Evolutionary conservation across 1,284 basidiomycete genomes (phyloP).

Genomic region (Trametes pubescens): DNA sequence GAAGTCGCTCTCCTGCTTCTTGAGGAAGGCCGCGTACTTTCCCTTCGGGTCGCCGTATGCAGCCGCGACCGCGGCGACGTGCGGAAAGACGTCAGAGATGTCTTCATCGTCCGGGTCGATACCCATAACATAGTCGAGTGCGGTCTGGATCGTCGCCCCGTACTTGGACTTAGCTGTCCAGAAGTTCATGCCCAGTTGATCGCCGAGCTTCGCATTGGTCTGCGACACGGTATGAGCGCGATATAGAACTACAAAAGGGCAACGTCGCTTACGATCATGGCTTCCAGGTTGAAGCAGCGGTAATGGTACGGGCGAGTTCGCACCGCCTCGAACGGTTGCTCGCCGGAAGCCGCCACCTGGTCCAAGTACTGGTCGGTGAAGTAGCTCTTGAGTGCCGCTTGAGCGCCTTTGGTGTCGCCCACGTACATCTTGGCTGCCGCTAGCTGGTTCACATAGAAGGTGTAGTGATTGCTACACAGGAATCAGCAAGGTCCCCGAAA

Average conservation of each 20-base stretch:
- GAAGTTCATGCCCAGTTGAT: slow-evolving; percentile 57
- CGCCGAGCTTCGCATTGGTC: slow-evolving; percentile 64
- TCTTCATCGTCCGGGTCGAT: slow-evolving; percentile 55
- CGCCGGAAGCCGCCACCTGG: slow-evolving; percentile 63
- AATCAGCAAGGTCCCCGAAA: slow-evolving; percentile 1
- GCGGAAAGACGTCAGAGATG: slow-evolving; percentile 54
- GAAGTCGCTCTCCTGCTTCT: slow-evolving; percentile 52
- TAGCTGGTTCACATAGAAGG: slow-evolving; percentile 55
- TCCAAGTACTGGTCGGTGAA: slow-evolving; percentile 56
- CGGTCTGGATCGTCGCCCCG: slow-evolving; percentile 63
- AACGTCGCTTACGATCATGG: slow-evolving; percentile 58
- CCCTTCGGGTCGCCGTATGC: slow-evolving; percentile 65
- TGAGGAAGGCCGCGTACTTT: slow-evolving; percentile 57
- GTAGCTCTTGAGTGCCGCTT: slow-evolving; percentile 50
- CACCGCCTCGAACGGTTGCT: slow-evolving; percentile 67
- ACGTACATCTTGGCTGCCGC: slow-evolving; percentile 48
- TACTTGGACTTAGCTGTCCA: slow-evolving; percentile 61
- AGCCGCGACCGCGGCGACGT: slow-evolving; percentile 60
- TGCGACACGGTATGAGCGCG: slow-evolving; percentile 31
- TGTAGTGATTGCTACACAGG: slow-evolving; percentile 63
- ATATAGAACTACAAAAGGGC: neutral
- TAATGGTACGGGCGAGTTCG: slow-evolving; percentile 74
- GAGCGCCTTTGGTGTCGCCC: slow-evolving; percentile 52
- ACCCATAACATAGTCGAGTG: slow-evolving; percentile 61
- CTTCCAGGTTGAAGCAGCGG: slow-evolving; percentile 70